Conservation (phyloP, 108 stramenopile genomes). For the Discostella stelligeroides region DNA sequence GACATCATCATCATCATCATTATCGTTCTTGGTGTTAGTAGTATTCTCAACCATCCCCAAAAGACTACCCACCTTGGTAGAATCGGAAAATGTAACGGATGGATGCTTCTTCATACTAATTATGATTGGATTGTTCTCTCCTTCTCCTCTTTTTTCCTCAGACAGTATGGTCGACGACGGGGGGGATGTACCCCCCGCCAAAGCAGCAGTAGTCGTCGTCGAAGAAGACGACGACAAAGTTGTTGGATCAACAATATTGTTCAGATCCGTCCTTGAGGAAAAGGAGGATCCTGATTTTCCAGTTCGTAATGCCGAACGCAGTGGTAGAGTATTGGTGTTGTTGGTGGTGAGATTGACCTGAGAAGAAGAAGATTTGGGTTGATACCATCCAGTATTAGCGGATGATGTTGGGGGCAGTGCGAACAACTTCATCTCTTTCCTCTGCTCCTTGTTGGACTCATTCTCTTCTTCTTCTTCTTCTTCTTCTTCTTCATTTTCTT, state of each 20-base stretch:
- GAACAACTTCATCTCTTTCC: no score
- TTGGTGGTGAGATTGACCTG: no score
- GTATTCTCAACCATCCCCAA: not conserved
- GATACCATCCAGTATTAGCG: not conserved
- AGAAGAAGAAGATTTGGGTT: not conserved
- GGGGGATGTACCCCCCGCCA: not conserved
- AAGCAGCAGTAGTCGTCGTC: not conserved
- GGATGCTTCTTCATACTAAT: constrained; percentile 25
- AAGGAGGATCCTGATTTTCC: no score
- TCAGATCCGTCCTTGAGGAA: no score
- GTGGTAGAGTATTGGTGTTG: no score
- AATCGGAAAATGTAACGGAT: constrained; percentile 28
- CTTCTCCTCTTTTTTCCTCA: no score
- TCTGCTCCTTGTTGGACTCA: no score
- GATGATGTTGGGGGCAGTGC: not conserved
- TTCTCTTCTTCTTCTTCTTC: not conserved
- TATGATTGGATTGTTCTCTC: no score
- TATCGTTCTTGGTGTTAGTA: not conserved
- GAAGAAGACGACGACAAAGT: not conserved
- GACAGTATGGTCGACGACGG: no score
- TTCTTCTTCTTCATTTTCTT: not conserved
- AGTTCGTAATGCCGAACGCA: not conserved
- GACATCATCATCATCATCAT: not conserved
- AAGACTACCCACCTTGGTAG: constrained; percentile 22
- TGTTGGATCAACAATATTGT: no score